Conservation (phyloP, 129 eudicot genomes). For the Lactuca saligna region DNA sequence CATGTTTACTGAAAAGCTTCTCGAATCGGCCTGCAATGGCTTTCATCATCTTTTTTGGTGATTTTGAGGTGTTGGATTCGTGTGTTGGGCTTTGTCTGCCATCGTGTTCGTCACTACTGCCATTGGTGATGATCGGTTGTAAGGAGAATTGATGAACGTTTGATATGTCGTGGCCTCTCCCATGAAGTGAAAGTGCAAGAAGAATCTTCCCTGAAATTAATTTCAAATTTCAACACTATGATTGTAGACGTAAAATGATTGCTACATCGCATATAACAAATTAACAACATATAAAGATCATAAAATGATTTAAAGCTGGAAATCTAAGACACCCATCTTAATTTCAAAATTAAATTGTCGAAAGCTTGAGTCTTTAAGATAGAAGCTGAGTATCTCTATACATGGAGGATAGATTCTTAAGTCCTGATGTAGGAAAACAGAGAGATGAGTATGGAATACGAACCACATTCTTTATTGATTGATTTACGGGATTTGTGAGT, state of each 20-base stretch:
- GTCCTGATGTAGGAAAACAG: not conserved
- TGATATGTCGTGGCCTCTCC: constrained; percentile 44
- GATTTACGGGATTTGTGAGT: constrained; percentile 36
- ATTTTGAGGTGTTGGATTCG: constrained; percentile 23
- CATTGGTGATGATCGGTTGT: constrained; percentile 30
- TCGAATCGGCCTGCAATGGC: constrained; percentile 58
- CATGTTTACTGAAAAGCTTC: constrained; percentile 62
- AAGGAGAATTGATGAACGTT: constrained; percentile 17
- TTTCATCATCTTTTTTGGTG: constrained; percentile 54
- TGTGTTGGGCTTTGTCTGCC: constrained; percentile 24
- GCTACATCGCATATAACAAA: no score
- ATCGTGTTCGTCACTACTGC: constrained; percentile 34
- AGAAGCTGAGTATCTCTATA: not conserved
- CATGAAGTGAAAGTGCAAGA: constrained; percentile 72
- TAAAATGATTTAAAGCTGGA: not conserved
- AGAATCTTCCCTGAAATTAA: constrained; percentile 69
- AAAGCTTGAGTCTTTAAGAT: constrained; percentile 6
- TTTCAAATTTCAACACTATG: not conserved
- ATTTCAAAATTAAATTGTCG: not conserved
- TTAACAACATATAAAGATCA: no score
- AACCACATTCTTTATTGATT: constrained; percentile 54
- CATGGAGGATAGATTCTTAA: not conserved
- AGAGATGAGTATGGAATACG: constrained; percentile 14
- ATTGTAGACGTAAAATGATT: no score
- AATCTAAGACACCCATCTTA: not conserved